These are phyloP conservation scores for Candida stauntonica DNA, from an alignment of 805 yeast species.

Conservation along the genomic window DNA sequence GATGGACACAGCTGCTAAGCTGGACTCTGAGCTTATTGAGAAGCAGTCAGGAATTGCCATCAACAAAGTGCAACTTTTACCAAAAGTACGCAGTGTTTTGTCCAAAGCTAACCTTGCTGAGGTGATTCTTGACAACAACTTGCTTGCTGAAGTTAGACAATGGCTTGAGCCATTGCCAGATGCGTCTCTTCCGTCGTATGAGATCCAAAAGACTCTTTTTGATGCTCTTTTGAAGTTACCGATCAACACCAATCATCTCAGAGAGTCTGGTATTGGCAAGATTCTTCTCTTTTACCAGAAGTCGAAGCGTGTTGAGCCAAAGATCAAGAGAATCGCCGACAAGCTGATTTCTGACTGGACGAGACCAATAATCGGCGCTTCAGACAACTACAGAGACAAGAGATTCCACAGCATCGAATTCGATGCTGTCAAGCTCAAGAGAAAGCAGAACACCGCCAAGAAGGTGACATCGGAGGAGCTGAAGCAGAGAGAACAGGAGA, in stretches of 20 bases:
- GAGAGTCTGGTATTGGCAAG: constrained; percentile 93
- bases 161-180: constrained; percentile 99
- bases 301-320: constrained; percentile 82
- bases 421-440: constrained; percentile 37
- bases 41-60: constrained; percentile 46
- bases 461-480: constrained; percentile 6
- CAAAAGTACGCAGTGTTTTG: constrained; percentile 70
- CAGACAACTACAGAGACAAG: constrained; percentile 90
- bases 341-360: constrained; percentile 96
- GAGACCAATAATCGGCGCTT: constrained; percentile 92
- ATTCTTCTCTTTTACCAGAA: constrained; percentile 90
- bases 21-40: constrained; percentile 54
- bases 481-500: constrained; percentile 32
- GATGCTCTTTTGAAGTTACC: constrained; percentile 73
- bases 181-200: constrained; percentile 95
- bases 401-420: constrained; percentile 65
- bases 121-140: constrained; percentile 87
- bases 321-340: constrained; percentile 84
- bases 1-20: constrained; percentile 85
- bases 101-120: constrained; percentile 84
- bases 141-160: constrained; percentile 86
- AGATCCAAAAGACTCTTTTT: constrained; percentile 86
- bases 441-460: constrained; percentile 12
- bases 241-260: constrained; percentile 89
- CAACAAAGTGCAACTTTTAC: constrained; percentile 70